A percentile compares a stretch with the other conserved stretches of the same genome.
These are phyloP conservation scores for Pisolithus marmoratus DNA, from an alignment of 768 basidiomycete genomes.

Conservation along the genomic window DNA sequence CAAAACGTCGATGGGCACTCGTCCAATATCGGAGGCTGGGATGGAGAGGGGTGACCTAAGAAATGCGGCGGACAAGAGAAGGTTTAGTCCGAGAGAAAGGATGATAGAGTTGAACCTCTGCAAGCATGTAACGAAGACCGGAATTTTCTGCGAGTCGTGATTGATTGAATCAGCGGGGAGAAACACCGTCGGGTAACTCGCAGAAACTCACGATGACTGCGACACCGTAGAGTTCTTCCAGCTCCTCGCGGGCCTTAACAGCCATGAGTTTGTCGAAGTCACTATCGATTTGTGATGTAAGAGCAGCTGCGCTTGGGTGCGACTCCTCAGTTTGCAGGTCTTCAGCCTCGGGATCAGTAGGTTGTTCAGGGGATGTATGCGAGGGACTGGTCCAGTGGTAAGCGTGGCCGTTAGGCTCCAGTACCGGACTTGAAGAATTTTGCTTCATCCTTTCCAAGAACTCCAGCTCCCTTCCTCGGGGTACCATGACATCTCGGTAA, in stretches of 20 bases:
- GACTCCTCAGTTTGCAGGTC: conserved; percentile 7
- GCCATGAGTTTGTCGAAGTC: conserved; percentile 63
- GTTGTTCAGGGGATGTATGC: conserved; percentile 7
- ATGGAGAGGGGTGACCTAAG: conserved; percentile 47
- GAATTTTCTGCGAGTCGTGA: conserved; percentile 49
- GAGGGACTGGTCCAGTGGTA: conserved; percentile 6
- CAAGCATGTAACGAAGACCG: conserved; percentile 71
- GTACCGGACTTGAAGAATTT: conserved; percentile 1
- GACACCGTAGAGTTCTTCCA: conserved; percentile 77
- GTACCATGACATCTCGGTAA: conserved; percentile 65
- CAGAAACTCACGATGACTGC: conserved; percentile 63
- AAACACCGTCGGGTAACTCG: background rate
- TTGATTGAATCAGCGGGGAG: background rate
- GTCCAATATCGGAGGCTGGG: conserved; percentile 12
- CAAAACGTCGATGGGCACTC: conserved; percentile 11
- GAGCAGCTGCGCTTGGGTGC: conserved; percentile 2
- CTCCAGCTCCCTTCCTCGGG: conserved; percentile 35
- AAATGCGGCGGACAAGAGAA: conserved; percentile 50
- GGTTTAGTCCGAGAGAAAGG: conserved; percentile 59
- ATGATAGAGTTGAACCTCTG: conserved; percentile 72
- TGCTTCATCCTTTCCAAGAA: conserved; percentile 28
- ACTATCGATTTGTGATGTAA: conserved; percentile 46
- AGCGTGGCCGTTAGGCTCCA: conserved; percentile 5
- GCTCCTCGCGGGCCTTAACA: conserved; percentile 63
- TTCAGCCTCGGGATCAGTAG: conserved; percentile 15